A percentile compares a stretch with the other conserved stretches of the same genome.
Evolutionary conservation across 805 yeast genomes (phyloP).

Genomic region (Saturnispora zaruensis): DNA sequence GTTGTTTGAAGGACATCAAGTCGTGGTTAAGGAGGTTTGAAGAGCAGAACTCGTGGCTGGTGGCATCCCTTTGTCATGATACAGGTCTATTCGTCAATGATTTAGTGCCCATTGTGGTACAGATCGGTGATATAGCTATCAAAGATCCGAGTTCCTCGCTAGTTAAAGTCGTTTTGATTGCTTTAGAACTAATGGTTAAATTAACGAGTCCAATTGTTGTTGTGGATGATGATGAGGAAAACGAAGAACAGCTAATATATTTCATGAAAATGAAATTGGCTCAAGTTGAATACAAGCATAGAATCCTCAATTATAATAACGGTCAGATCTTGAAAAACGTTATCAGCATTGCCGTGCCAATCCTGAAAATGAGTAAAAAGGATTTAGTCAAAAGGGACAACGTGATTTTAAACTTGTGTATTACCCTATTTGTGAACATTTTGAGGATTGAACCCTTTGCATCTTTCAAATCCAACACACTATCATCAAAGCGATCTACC

Average conservation of each 20-base stretch:
- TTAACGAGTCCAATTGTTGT: constrained; percentile 80
- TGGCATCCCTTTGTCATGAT: constrained; percentile 81
- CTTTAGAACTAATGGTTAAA: constrained; percentile 70
- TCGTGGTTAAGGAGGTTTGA: constrained; percentile 84
- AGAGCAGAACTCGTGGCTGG: constrained; percentile 65
- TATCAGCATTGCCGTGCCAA: constrained; percentile 57
- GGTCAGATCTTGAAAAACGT: constrained; percentile 64
- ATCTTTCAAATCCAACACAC: constrained; percentile 21
- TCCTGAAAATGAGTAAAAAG: constrained; percentile 39
- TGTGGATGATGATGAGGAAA: constrained; percentile 41
- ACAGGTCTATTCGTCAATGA: constrained; percentile 68
- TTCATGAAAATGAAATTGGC: constrained; percentile 55
- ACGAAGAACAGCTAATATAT: constrained; percentile 46
- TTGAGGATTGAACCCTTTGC: constrained; percentile 65
- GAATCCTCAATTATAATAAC: constrained; percentile 45
- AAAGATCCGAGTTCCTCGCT: neutral
- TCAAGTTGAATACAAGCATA: constrained; percentile 65
- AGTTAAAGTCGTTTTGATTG: neutral
- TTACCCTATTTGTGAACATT: constrained; percentile 72
- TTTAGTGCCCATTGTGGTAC: constrained; percentile 61
- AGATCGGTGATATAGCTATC: constrained; percentile 24
- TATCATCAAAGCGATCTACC: constrained; percentile 13
- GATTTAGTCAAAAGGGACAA: constrained; percentile 66
- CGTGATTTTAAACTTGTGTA: constrained; percentile 59
- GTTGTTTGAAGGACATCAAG: constrained; percentile 80